These are phyloP conservation scores for Daldinia bambusicola DNA, from an alignment of 495 filamentous ascomycete species.

Conservation along the genomic window DNA sequence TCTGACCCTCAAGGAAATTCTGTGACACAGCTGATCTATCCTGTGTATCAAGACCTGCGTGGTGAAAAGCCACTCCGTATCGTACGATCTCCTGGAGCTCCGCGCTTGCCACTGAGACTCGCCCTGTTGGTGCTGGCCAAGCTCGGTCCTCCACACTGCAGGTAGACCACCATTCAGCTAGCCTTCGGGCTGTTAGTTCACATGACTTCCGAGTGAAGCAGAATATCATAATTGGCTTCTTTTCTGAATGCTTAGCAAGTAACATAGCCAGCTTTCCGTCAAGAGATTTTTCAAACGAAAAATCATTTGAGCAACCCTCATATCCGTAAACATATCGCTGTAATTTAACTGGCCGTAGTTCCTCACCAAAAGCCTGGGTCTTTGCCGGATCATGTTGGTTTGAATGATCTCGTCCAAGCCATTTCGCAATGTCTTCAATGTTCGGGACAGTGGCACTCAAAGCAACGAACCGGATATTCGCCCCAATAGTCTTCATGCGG, in stretches of 20 bases:
- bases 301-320: conserved; percentile 75
- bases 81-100: conserved; percentile 71
- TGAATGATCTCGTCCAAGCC: conserved; percentile 83
- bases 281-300: conserved; percentile 83
- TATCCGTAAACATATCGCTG: conserved; percentile 87
- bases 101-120: conserved; percentile 64
- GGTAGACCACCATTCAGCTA: conserved; percentile 73
- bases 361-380: conserved; percentile 86
- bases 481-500: conserved; percentile 92
- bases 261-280: conserved; percentile 77
- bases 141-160: conserved; percentile 65
- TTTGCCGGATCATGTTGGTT: conserved; percentile 74
- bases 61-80: conserved; percentile 90
- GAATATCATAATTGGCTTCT: conserved; percentile 93
- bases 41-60: conserved; percentile 79
- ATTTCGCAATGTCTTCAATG: conserved; percentile 86
- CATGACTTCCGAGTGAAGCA: conserved; percentile 87
- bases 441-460: conserved; percentile 95
- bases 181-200: conserved; percentile 75
- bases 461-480: conserved; percentile 88
- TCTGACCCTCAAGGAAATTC: conserved; percentile 76
- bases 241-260: conserved; percentile 77
- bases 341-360: conserved; percentile 87
- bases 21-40: conserved; percentile 80
- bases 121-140: conserved; percentile 73